phyloP scores from a whole-genome alignment of 805 yeast genomes.

The Yarrowia sp. region DNA sequence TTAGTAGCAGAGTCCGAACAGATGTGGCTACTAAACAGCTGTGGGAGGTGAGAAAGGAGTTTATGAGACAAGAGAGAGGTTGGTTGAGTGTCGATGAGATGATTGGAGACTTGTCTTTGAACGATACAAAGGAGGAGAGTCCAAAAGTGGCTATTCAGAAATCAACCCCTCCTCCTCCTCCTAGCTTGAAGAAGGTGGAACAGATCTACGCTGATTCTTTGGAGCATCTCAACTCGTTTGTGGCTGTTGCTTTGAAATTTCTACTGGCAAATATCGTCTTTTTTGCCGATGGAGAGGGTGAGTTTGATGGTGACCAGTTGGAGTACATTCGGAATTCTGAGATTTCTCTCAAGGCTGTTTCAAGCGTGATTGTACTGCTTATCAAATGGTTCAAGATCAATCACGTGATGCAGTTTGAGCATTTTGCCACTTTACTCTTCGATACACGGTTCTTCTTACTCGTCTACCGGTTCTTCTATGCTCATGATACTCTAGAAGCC shows the following conservation, averaged over 20 bases:
- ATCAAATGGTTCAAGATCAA: conserved; percentile 75
- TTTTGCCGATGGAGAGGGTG: conserved; percentile 28
- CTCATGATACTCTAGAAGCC: conserved; percentile 32
- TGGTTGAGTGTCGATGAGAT: conserved; percentile 39
- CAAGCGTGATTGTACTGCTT: conserved; percentile 53
- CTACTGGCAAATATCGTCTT: conserved; percentile 51
- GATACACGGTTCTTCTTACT: conserved; percentile 60
- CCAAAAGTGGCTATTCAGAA: neutral
- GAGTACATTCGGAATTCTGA: conserved; percentile 64
- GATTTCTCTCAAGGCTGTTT: conserved; percentile 55
- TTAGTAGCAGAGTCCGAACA: conserved; percentile 59
- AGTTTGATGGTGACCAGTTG: neutral
- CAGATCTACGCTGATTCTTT: conserved; percentile 53
- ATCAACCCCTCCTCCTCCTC: conserved; percentile 28
- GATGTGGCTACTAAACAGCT: conserved; percentile 68
- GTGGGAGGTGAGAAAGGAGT: conserved; percentile 66
- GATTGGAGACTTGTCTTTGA: neutral
- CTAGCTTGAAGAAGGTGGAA: conserved; percentile 57
- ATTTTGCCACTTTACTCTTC: conserved; percentile 64
- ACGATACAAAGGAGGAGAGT: neutral
- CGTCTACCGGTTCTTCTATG: conserved; percentile 40
- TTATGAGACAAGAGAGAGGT: conserved; percentile 73
- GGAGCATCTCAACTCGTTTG: conserved; percentile 59
- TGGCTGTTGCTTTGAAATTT: conserved; percentile 61
- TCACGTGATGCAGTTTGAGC: conserved; percentile 78